Evolutionary conservation across 1,284 basidiomycete species (phyloP).

Genomic region (Irpex rosettiformis): DNA sequence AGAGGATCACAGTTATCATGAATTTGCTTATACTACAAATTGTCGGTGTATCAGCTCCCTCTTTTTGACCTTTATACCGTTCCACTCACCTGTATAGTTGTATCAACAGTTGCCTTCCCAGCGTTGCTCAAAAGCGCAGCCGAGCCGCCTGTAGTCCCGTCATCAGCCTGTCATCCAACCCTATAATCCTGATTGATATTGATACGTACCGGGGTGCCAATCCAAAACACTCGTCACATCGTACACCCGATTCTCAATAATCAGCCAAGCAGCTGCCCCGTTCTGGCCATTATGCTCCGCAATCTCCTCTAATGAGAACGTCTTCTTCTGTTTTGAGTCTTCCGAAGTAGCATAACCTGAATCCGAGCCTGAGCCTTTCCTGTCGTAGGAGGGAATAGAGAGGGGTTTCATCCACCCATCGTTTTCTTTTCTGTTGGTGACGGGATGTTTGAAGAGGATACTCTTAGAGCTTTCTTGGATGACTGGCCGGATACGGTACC

Average conservation of each 20-base stretch:
- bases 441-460: conserved; percentile 22
- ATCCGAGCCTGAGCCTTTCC: not conserved
- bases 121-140: conserved; percentile 20
- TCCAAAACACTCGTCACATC: conserved; percentile 21
- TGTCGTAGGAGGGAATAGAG: too few species aligned
- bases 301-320: conserved; percentile 21
- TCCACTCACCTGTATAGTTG: conserved; percentile 19
- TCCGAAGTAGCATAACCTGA: not conserved
- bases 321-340: not conserved
- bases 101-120: conserved; percentile 22
- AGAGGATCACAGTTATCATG: conserved; percentile 20
- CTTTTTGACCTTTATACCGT: too few species aligned
- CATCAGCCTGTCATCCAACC: conserved; percentile 11
- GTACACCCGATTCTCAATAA: conserved; percentile 25
- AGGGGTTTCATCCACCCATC: conserved; percentile 24
- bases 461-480: conserved; percentile 9
- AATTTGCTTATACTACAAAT: conserved; percentile 22
- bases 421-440: conserved; percentile 17
- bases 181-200: not conserved
- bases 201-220: conserved; percentile 20
- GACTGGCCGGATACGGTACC: conserved; percentile 21
- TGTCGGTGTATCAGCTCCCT: too few species aligned
- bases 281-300: conserved; percentile 16
- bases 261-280: conserved; percentile 25
- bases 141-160: too few species aligned